Conservation (phyloP, 2,329 filamentous ascomycete genomes). For the Torrubiella hemipterigena region DNA sequence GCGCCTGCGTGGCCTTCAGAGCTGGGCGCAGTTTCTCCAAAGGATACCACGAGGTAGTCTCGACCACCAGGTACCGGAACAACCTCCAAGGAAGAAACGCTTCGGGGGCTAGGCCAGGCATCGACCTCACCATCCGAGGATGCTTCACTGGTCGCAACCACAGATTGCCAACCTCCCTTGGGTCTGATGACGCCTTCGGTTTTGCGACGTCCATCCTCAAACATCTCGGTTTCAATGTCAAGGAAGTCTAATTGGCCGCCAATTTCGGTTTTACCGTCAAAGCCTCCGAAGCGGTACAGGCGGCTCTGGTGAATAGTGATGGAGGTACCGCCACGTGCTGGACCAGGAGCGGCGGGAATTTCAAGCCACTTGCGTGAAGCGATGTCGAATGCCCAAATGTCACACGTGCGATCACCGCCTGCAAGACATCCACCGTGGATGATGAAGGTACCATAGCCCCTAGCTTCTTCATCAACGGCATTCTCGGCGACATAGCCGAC, state of each 20-base stretch:
- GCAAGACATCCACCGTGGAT: conserved; percentile 66
- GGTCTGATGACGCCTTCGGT: conserved; percentile 39
- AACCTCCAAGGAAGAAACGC: conserved; percentile 40
- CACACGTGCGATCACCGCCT: conserved; percentile 46
- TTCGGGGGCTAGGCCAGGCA: conserved; percentile 39
- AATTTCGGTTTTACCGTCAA: conserved; percentile 56
- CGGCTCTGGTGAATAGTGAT: conserved; percentile 52
- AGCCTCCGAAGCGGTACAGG: conserved; percentile 72
- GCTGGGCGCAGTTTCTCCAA: conserved; percentile 44
- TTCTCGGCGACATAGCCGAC: conserved; percentile 43
- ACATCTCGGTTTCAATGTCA: conserved; percentile 42
- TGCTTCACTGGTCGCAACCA: conserved; percentile 25
- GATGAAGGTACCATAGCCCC: conserved; percentile 57
- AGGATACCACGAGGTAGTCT: conserved; percentile 49
- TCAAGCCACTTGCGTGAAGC: conserved; percentile 52
- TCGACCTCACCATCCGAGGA: conserved; percentile 25
- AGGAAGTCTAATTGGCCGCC: conserved; percentile 62
- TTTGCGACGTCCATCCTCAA: conserved; percentile 34
- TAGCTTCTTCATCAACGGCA: conserved; percentile 46
- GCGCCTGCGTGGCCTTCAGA: conserved; percentile 35
- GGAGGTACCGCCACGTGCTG: conserved; percentile 53
- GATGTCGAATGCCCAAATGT: conserved; percentile 72
- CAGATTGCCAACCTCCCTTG: conserved; percentile 41
- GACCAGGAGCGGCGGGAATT: conserved; percentile 53
- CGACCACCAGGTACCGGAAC: conserved; percentile 46